Evolutionary conservation across 2,329 filamentous ascomycete species (phyloP).

Genomic region (Botrytis aclada): DNA sequence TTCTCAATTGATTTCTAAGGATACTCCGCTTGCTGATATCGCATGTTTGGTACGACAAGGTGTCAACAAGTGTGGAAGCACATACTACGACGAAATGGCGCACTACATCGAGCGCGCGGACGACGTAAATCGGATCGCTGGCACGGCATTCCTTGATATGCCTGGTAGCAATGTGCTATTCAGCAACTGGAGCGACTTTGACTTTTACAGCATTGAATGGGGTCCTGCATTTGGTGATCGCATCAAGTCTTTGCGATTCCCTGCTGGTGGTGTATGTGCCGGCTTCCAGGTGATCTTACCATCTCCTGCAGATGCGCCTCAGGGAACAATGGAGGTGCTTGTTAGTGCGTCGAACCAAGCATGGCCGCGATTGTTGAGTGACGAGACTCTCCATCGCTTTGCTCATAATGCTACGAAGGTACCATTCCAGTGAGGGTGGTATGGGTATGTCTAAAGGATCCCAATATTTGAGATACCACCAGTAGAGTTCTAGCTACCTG

Average conservation of each 20-base stretch:
- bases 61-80: conserved; percentile 7
- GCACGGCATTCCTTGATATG: conserved; percentile 8
- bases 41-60: not conserved
- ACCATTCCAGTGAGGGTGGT: conserved; percentile 11
- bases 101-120: conserved; percentile 2
- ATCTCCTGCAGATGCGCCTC: not conserved
- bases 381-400: conserved; percentile 9
- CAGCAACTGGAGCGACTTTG: conserved; percentile 4
- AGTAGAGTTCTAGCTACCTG: not conserved
- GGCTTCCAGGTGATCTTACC: conserved; percentile 12
- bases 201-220: conserved; percentile 14
- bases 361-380: not conserved
- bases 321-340: conserved; percentile 7
- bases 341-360: conserved; percentile 10
- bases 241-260: conserved; percentile 3
- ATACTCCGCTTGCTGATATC: conserved; percentile 7
- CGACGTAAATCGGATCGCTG: conserved; percentile 1
- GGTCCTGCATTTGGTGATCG: conserved; percentile 4
- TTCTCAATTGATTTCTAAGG: not conserved
- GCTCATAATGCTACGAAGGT: conserved; percentile 6
- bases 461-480: not conserved
- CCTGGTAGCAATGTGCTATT: conserved; percentile 11
- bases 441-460: not conserved
- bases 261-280: not conserved
- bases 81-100: not conserved